Base-by-base conservation (phyloP, 106 monocot genomes). In the Platanthera zijinensis region DNA sequence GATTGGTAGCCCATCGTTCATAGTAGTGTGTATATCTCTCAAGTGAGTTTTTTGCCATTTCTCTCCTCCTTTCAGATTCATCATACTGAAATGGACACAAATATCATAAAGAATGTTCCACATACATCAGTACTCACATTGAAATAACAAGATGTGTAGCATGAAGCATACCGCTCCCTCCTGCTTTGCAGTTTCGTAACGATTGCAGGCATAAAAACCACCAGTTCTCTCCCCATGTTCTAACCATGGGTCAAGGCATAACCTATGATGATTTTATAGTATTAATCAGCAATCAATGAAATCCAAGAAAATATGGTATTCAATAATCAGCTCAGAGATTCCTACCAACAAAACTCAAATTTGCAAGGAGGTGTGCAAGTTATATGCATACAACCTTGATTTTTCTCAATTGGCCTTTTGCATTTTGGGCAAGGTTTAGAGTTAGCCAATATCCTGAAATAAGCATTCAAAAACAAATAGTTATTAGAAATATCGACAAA, bases 1-100 rank as follows among this genome's bases (percentile, higher is more conserved):
- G 94, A 71, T 94, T 94, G 30, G 94, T 89, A 57, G 94, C 94
- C 94, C 94, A 95, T 75, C 94, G 81, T 78, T 95, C 94, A 82
- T 95, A 95, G 69, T 95, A 95, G 83, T 95, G 94, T 32, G 89
- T 95, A 75, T 95, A 95, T 80, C 94, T 91, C 82, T 95, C 94
- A 14, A 95, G 87, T 10, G 91, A 95, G 78, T 91, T 91, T 84
- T 95, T 95, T 22, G 94, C 94, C 87, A 91, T 95, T 82, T 95
- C 94, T 79, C 87, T 87, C 78, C 94, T 91, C 83, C 85, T 85
- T 77, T 95, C 94, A 74, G 94, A 63, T 80, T 95, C 94, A 87
- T 95, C 94, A 87, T 89, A 95, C 94, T 95, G 80, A 77, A 83
- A 80, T 22, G 66, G 32, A 66, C 66, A 75, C 52, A 57, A 48